Conservation (phyloP, 495 filamentous ascomycete genomes). For the Annulohypoxylon stygium region DNA sequence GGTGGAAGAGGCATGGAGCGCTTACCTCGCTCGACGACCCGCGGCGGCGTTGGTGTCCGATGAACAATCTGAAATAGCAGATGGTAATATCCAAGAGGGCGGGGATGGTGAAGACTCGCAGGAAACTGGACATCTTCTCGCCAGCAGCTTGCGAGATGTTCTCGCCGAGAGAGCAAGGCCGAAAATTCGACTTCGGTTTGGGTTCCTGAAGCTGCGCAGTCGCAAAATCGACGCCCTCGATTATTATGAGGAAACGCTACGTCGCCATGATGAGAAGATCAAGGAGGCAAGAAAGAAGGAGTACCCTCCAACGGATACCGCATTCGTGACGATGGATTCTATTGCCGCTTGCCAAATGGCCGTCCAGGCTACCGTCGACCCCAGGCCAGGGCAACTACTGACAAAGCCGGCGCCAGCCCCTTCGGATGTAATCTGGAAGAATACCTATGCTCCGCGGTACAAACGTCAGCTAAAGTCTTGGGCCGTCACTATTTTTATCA, state of each 20-base stretch:
- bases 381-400: slow-evolving; percentile 84
- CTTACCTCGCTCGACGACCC: slow-evolving; percentile 61
- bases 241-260: slow-evolving; percentile 90
- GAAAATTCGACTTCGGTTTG: slow-evolving; percentile 80
- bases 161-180: slow-evolving; percentile 67
- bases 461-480: slow-evolving; percentile 81
- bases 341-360: slow-evolving; percentile 94
- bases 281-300: slow-evolving; percentile 76
- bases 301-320: slow-evolving; percentile 81
- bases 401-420: slow-evolving; percentile 89
- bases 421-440: slow-evolving; percentile 90
- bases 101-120: slow-evolving; percentile 57
- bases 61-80: slow-evolving; percentile 14
- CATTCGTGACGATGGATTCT: slow-evolving; percentile 97
- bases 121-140: slow-evolving; percentile 66
- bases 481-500: slow-evolving; percentile 84
- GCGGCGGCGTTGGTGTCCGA: background rate
- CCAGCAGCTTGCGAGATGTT: slow-evolving; percentile 52
- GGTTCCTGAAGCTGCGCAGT: slow-evolving; percentile 77
- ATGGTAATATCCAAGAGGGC: slow-evolving; percentile 16
- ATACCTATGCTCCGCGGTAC: slow-evolving; percentile 86
- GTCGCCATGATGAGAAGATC: slow-evolving; percentile 83
- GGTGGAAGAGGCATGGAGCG: slow-evolving; percentile 89
- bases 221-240: slow-evolving; percentile 89
- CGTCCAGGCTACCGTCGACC: slow-evolving; percentile 91